These are phyloP conservation scores for Diaporthe sp. DNA, from an alignment of 2,329 filamentous ascomycete genomes.

Conservation along the genomic window DNA sequence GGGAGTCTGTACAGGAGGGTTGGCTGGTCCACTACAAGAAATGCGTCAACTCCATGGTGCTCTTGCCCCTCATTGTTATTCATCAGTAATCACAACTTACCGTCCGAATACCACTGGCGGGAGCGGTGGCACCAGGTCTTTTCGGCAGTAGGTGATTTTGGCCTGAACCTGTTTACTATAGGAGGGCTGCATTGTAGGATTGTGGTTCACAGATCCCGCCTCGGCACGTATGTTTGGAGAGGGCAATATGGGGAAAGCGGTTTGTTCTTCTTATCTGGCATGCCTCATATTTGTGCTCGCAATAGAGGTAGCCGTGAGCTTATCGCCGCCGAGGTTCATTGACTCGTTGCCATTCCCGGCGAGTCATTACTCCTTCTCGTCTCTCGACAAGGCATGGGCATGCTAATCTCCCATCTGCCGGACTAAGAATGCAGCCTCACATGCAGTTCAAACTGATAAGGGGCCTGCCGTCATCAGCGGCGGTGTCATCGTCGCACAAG, in stretches of 20 bases:
- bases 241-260: fast-evolving
- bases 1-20: conserved; percentile 16
- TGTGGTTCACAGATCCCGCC: background rate
- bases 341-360: background rate
- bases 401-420: background rate
- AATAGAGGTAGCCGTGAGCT: background rate
- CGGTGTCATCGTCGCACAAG: background rate
- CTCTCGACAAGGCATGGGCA: background rate
- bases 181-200: background rate
- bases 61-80: too few species aligned
- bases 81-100: background rate
- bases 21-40: background rate
- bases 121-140: background rate
- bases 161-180: background rate
- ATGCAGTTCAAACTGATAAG: background rate
- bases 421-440: background rate
- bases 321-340: background rate
- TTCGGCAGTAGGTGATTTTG: background rate
- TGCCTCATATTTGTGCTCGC: background rate
- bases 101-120: conserved; percentile 3
- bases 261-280: too few species aligned
- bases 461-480: too few species aligned
- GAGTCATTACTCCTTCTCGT: background rate
- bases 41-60: background rate
- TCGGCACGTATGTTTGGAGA: background rate